Base-by-base conservation (phyloP, 1,284 basidiomycete genomes). In the Fistulinella cinereoalba region DNA sequence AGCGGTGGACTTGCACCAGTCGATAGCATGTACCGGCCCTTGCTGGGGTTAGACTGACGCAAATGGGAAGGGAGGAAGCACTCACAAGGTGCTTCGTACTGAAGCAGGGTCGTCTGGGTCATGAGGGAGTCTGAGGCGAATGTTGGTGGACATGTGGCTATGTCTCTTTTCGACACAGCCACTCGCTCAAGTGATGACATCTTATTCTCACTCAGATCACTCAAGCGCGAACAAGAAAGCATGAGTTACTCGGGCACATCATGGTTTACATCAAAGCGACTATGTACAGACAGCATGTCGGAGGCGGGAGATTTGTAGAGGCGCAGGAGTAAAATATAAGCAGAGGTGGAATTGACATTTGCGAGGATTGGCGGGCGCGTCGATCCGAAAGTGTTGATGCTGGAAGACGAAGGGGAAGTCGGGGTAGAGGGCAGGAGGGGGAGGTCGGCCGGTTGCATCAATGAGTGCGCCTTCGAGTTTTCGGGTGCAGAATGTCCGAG, bases 21-120 rank as follows among this genome's bases (percentile, higher is more conserved):
- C 88, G 44, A 91, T 68, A 52, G 85, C 82, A 61, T 88, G 85
- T 32, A 91, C 83, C 47, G 88, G 86, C 87, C 87, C 88, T 90
- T 47, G 28, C 25, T 32, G 38, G 44, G n/a, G 37, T 49, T 50
- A 58, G 51, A 46, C 42, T 37, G 24, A 12, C 24, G 52, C 37
- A 24, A 34, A 41, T 13, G 28, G 3, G 25, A 28, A 46, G 19
- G n/a, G n/a, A 29, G 32, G 41, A n/a, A 31, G 3, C 23, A 64
- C 83, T 76, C 65, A 85, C 83, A 86, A 41, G 84, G 84, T 41
- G 83, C 83, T 68, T 86, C 83, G 62, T 86, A 86, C 55, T 86
- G 81, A 45, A 86, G 75, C 50, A 82, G 57, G 2, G 81, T 80
- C 24, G 80, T 80, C 59, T 82, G 80, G 42, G 77, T 74, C 80